These are phyloP conservation scores for Heterobasidion annosum DNA, from an alignment of 1,284 basidiomycete species.

Conservation along the genomic window DNA sequence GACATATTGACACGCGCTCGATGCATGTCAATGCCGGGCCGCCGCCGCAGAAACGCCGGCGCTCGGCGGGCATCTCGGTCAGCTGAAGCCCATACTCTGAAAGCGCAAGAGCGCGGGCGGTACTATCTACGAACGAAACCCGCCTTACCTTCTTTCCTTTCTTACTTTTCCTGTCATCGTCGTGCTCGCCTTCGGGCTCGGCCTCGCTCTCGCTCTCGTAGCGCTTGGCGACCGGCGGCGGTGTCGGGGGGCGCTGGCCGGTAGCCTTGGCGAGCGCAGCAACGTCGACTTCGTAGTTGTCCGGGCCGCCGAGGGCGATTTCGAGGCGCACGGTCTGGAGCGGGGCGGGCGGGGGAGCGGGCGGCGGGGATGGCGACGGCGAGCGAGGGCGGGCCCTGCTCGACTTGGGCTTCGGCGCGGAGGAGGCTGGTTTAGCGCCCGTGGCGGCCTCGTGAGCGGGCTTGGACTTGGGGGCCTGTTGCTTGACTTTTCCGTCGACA, in stretches of 20 bases:
- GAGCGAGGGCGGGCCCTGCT: constrained; percentile 39
- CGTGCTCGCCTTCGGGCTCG: constrained; percentile 30
- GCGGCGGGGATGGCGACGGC: constrained; percentile 53
- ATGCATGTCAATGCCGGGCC: too few relatives aligned
- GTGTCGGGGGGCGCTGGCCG: constrained; percentile 55
- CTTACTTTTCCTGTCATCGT: constrained; percentile 18
- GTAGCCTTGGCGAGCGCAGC: constrained; percentile 45
- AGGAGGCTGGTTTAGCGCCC: not conserved
- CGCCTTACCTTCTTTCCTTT: constrained; percentile 29
- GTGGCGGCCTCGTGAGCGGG: not conserved
- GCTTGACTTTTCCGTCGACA: not conserved
- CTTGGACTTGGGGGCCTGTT: not conserved
- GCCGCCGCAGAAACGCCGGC: too few relatives aligned
- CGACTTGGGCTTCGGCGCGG: constrained; percentile 28
- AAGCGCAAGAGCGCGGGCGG: not conserved
- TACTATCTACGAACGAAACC: not conserved
- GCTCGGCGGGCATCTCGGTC: too few relatives aligned
- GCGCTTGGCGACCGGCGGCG: constrained; percentile 32
- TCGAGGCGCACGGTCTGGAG: constrained; percentile 62
- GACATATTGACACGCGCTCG: not conserved
- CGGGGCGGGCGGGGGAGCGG: constrained; percentile 39
- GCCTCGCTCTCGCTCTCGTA: constrained; percentile 46
- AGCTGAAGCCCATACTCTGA: too few relatives aligned
- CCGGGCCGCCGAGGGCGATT: constrained; percentile 60
- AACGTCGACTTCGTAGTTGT: constrained; percentile 68